These are phyloP conservation scores for Dactylellina parvicollis DNA, from an alignment of 2,329 filamentous ascomycete species.

Conservation along the genomic window DNA sequence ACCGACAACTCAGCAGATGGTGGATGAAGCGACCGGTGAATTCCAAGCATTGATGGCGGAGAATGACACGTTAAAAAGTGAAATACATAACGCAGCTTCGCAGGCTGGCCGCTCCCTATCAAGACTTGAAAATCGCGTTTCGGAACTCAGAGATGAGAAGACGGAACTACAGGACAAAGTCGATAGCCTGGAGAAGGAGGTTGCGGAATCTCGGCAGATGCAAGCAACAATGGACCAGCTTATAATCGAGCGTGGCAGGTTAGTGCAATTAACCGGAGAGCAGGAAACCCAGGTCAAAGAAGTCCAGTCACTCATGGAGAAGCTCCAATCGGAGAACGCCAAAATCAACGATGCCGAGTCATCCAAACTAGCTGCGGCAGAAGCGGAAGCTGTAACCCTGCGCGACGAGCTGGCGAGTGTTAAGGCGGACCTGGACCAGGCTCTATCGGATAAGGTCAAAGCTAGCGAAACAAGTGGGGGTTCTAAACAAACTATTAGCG, in stretches of 20 bases:
- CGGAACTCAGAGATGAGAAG: conserved; percentile 45
- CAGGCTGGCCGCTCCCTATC: conserved; percentile 42
- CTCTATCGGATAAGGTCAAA: conserved; percentile 34
- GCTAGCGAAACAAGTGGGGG: conserved; percentile 16
- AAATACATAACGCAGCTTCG: conserved; percentile 43
- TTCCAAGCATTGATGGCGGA: conserved; percentile 41
- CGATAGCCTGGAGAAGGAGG: conserved; percentile 25
- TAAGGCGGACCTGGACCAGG: conserved; percentile 27
- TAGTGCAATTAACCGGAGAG: conserved; percentile 24
- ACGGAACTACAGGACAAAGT: conserved; percentile 27
- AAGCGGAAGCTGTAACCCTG: conserved; percentile 27
- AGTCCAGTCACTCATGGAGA: conserved; percentile 17
- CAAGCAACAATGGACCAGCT: conserved; percentile 39
- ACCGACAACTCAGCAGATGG: conserved; percentile 18
- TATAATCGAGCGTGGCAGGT: conserved; percentile 39
- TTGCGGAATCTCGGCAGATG: conserved; percentile 39
- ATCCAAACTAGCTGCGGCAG: conserved; percentile 23
- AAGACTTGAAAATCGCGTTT: conserved; percentile 44
- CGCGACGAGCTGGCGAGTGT: conserved; percentile 28
- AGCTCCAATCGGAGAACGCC: conserved; percentile 27
- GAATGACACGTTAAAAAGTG: conserved; percentile 38
- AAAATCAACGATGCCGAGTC: conserved; percentile 33
- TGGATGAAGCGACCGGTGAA: conserved; percentile 50
- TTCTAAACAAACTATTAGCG: conserved; percentile 16
- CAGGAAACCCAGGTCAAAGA: conserved; percentile 45